Evolutionary conservation across 257 asterid species (phyloP).

Genomic region (Salvia miltiorrhiza): DNA sequence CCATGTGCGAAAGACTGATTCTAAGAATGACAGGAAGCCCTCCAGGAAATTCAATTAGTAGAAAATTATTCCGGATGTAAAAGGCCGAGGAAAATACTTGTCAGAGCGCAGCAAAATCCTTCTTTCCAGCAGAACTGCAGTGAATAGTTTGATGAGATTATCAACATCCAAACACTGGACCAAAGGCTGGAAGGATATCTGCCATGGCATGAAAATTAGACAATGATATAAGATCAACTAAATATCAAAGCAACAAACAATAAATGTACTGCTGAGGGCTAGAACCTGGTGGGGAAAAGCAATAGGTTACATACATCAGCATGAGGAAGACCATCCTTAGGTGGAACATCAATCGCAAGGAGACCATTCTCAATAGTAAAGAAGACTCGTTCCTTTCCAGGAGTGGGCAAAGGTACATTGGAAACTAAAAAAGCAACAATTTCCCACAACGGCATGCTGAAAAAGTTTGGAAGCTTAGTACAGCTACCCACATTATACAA

Average conservation of each 20-base stretch:
- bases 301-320: slow-evolving; percentile 73
- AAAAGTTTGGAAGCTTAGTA: slow-evolving; percentile 41
- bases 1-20: background rate
- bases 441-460: slow-evolving; percentile 97
- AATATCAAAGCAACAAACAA: slow-evolving; percentile 10
- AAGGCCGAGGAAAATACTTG: slow-evolving; percentile 50
- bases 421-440: slow-evolving; percentile 67
- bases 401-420: slow-evolving; percentile 85
- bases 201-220: slow-evolving; percentile 33
- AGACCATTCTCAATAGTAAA: slow-evolving; percentile 82
- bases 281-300: slow-evolving; percentile 12
- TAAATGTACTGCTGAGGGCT: background rate
- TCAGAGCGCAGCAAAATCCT: slow-evolving; percentile 93
- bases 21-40: slow-evolving; percentile 4
- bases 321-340: slow-evolving; percentile 88
- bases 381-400: slow-evolving; percentile 85
- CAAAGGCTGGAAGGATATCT: slow-evolving; percentile 98
- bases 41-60: background rate
- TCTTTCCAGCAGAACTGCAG: slow-evolving; percentile 91
- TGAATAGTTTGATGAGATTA: slow-evolving; percentile 81
- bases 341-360: slow-evolving; percentile 91
- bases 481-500: slow-evolving; percentile 18
- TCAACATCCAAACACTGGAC: slow-evolving; percentile 97
- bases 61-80: slow-evolving; percentile 10
- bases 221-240: slow-evolving; percentile 13